Conservation (phyloP, 164 flowering plant genomes). For the Berberis vulgaris region DNA sequence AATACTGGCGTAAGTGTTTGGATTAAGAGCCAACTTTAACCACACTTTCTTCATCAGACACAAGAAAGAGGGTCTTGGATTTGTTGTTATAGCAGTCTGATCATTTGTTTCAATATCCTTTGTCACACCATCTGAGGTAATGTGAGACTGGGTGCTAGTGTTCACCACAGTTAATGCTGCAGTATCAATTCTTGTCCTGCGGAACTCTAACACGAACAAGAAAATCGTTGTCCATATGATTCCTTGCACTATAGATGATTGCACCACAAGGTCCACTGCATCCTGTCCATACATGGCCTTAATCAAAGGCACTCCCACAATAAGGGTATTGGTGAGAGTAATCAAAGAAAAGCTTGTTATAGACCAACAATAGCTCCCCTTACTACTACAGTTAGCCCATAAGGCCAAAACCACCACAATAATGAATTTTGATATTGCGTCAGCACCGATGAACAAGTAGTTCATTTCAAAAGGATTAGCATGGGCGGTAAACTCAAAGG, state of each 20-base stretch:
- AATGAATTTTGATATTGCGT: slow-evolving; percentile 47
- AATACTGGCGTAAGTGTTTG: slow-evolving; percentile 53
- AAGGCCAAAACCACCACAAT: slow-evolving; percentile 35
- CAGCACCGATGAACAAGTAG: slow-evolving; percentile 43
- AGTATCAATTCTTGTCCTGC: slow-evolving; percentile 21
- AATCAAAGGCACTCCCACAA: slow-evolving; percentile 64
- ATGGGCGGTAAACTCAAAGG: slow-evolving; percentile 47
- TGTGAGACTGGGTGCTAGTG: not conserved
- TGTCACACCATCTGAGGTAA: not conserved
- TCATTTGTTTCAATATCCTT: slow-evolving; percentile 27
- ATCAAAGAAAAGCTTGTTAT: slow-evolving; percentile 64
- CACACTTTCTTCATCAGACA: slow-evolving; percentile 45
- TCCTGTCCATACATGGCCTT: slow-evolving; percentile 59
- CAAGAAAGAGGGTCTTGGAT: slow-evolving; percentile 29
- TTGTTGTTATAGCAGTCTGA: not conserved
- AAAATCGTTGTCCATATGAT: slow-evolving; percentile 55
- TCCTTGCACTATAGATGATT: slow-evolving; percentile 46
- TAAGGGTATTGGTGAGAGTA: slow-evolving; percentile 53
- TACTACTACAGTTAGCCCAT: slow-evolving; percentile 57
- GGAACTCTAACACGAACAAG: slow-evolving; percentile 47
- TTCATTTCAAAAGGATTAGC: slow-evolving; percentile 57
- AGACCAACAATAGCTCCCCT: slow-evolving; percentile 57
- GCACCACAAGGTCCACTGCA: slow-evolving; percentile 58
- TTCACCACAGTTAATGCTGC: not conserved
- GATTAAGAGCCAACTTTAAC: slow-evolving; percentile 50